A percentile compares a stretch with the other conserved stretches of the same genome.
phyloP scores from a whole-genome alignment of 2,329 filamentous ascomycete genomes.

The Fusarium compactum region DNA sequence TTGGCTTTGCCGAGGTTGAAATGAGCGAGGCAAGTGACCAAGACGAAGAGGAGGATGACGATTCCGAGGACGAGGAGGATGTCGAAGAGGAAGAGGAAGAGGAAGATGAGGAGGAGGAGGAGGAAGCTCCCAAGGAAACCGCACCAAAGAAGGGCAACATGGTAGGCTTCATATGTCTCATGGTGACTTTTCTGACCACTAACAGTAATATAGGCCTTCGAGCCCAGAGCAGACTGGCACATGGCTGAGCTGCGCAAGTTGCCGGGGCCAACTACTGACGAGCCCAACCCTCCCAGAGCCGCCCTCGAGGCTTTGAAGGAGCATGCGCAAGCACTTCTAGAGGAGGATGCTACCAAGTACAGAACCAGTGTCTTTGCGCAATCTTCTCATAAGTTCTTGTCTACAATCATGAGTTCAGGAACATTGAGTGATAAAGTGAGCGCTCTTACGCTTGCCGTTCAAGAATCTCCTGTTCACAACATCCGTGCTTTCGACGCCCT shows the following conservation, averaged over 20 bases:
- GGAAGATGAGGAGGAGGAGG: slow-evolving; percentile 44
- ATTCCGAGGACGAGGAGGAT: slow-evolving; percentile 52
- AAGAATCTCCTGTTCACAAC: slow-evolving; percentile 96
- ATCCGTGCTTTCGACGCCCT: slow-evolving; percentile 89
- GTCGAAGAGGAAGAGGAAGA: slow-evolving; percentile 21
- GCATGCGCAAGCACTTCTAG: slow-evolving; percentile 79
- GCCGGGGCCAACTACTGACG: slow-evolving; percentile 59
- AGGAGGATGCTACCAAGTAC: slow-evolving; percentile 83
- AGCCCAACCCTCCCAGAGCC: slow-evolving; percentile 57
- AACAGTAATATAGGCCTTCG: slow-evolving; percentile 62
- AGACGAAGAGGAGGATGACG: slow-evolving; percentile 51
- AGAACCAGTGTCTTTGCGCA: slow-evolving; percentile 79
- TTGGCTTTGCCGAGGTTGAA: slow-evolving; percentile 53
- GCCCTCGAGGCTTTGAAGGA: slow-evolving; percentile 68
- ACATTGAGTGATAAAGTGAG: slow-evolving; percentile 98
- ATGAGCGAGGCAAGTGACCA: slow-evolving; percentile 55
- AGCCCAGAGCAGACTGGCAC: slow-evolving; percentile 70
- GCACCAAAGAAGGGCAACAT: slow-evolving; percentile 49
- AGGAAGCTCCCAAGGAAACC: slow-evolving; percentile 50
- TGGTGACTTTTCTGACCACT: slow-evolving; percentile 48
- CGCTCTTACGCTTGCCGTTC: slow-evolving; percentile 90
- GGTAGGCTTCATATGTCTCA: slow-evolving; percentile 47
- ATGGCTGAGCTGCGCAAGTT: slow-evolving; percentile 58
- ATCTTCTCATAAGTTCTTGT: slow-evolving; percentile 94
- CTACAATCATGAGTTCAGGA: slow-evolving; percentile 95